Conservation (phyloP, 306 rosid species). For the barrel medic (Medicago truncatula) region MtrunA17r5.0-ANR NC_053043.1:15750001-15750500, state of each 20-base stretch:
- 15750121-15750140: conserved; percentile 56
- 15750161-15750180: conserved; percentile 73
- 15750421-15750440: conserved; percentile 84
- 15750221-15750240: conserved; percentile 93
- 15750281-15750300: conserved; percentile 83
- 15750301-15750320: conserved; percentile 77
- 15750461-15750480: conserved; percentile 97
- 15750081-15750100: neutral
- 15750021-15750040: neutral
- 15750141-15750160: conserved; percentile 99
- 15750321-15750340: conserved; percentile 77
- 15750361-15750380: conserved; percentile 92
- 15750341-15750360: conserved; percentile 84
- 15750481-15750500: conserved; percentile 86
- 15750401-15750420: conserved; percentile 89
- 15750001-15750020: neutral
- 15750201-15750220: conserved; percentile 95
- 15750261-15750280: conserved; percentile 90
- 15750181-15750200: conserved; percentile 76
- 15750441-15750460: conserved; percentile 96
- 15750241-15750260: conserved; percentile 87
- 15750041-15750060: neutral
- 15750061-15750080: neutral
- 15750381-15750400: conserved; percentile 81
- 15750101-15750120: conserved; percentile 4